Percentiles rank a stretch among this genome's conserved stretches.
These are phyloP conservation scores for Kurtzmaniella natalensis DNA, from an alignment of 1,139 yeast species.

Conservation along the genomic window DNA sequence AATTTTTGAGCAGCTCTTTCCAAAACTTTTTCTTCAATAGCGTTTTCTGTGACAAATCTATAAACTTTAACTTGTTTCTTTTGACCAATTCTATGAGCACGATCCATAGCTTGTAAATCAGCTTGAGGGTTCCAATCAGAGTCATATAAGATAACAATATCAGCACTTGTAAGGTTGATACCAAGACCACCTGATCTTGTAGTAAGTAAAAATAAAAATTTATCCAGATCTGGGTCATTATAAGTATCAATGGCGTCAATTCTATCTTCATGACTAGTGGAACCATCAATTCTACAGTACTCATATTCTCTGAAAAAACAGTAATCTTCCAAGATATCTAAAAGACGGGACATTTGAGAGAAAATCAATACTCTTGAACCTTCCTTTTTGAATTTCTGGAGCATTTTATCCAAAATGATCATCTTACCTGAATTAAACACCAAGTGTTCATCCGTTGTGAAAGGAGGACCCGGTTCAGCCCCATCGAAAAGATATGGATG, in stretches of 20 bases:
- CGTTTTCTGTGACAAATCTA: constrained; percentile 73
- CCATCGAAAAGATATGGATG: constrained; percentile 83
- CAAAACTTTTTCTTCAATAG: constrained; percentile 75
- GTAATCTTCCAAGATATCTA: constrained; percentile 77
- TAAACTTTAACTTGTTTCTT: constrained; percentile 77
- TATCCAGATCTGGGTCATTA: constrained; percentile 63
- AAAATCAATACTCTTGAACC: constrained; percentile 76
- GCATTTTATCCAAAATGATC: constrained; percentile 63
- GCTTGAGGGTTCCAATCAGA: constrained; percentile 90
- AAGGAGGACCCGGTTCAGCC: constrained; percentile 87
- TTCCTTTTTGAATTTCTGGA: constrained; percentile 57
- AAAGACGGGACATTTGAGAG: constrained; percentile 78
- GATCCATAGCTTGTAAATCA: constrained; percentile 83
- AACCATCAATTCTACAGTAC: constrained; percentile 79
- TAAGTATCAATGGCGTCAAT: constrained; percentile 73
- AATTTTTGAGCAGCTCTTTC: constrained; percentile 79
- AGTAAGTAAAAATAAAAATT: constrained; percentile 67
- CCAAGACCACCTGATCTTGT: constrained; percentile 90
- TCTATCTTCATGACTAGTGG: constrained; percentile 74
- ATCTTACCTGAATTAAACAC: constrained; percentile 69
- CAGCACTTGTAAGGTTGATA: constrained; percentile 73
- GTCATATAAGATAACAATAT: constrained; percentile 67
- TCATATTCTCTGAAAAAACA: constrained; percentile 62
- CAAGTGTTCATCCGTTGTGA: constrained; percentile 77
- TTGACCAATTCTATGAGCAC: constrained; percentile 86